Base-by-base conservation (phyloP, 257 asterid species). In the Ophiorrhiza pumila region DNA sequence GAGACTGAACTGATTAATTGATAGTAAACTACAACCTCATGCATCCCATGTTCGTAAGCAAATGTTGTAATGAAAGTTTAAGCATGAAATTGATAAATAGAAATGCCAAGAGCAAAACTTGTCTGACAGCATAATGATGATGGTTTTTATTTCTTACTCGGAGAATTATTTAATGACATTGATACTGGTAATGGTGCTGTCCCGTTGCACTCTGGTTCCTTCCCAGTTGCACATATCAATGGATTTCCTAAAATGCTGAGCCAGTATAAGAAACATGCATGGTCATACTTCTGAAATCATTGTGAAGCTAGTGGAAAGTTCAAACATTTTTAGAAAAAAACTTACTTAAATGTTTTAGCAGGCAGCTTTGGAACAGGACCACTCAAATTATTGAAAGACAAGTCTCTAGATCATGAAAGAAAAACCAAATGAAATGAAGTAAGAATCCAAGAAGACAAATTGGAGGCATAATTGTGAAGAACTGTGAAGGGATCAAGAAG, bases 331-430 rank as follows among this genome's bases (percentile, higher is more conserved):
- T 15, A 25, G 52, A 37, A 53, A 83, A n/a, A 79, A 82, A 78
- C 70, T 69, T 82, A 95, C 99, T 85, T 87, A 88, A 92, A 84
- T 31, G 97, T 95, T 83, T 91, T 90, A 31, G 96, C 94, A 69
- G 88, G 83, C 76, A 90, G 82, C 75, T 82, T 95, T 1, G 97
- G 99, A 80, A 92, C 80, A 37, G 97, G 88, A 73, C 96, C 99
- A 69, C 92, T 95, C 68, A 95, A 72, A 82, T 95, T 90, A 81
- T 95, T 95, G 89, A 86, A 95, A 20, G 99, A 94, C 88, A 94
- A 77, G 73, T 94, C 99, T 81, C 99, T 93, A 76, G 41, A 76
- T 78, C 69, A 76, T 20, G 45, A 65, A 22, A 68, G 20, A 49
- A 62, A 73, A 70, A n/a, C n/a, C n/a, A n/a, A n/a, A n/a, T n/a